Percentiles rank a stretch among this genome's conserved stretches.
Conservation (phyloP, 2,329 filamentous ascomycete genomes). For the Aureobasidium sp. region DNA sequence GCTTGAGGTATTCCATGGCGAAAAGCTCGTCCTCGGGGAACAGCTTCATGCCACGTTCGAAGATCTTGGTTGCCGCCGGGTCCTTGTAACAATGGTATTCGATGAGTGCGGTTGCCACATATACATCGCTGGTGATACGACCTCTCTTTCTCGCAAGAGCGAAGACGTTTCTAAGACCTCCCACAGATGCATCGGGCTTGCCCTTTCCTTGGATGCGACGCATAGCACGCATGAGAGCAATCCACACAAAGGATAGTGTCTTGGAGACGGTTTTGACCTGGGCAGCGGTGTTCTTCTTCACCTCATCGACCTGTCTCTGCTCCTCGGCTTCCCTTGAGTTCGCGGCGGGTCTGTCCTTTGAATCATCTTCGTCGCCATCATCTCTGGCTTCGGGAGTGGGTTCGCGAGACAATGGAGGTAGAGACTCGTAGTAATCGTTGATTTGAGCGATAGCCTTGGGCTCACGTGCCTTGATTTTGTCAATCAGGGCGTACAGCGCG, state of each 20-base stretch:
- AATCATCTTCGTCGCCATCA: constrained; percentile 47
- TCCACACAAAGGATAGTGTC: constrained; percentile 89
- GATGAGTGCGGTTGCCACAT: constrained; percentile 84
- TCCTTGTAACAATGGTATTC: constrained; percentile 97
- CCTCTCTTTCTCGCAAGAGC: constrained; percentile 79
- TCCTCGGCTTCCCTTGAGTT: constrained; percentile 43
- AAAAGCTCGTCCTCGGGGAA: constrained; percentile 93
- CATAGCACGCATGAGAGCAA: constrained; percentile 87
- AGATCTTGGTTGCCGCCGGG: constrained; percentile 83
- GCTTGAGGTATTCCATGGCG: constrained; percentile 91
- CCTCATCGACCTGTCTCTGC: constrained; percentile 46
- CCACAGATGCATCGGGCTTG: constrained; percentile 44
- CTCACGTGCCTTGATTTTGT: constrained; percentile 59
- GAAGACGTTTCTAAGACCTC: constrained; percentile 79
- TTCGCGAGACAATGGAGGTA: constrained; percentile 27
- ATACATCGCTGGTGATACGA: constrained; percentile 86
- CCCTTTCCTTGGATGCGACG: constrained; percentile 83
- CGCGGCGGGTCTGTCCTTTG: constrained; percentile 18
- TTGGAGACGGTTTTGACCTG: constrained; percentile 71
- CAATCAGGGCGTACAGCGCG: constrained; percentile 77
- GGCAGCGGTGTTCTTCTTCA: constrained; percentile 57
- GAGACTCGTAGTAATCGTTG: constrained; percentile 44
- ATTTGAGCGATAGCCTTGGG: constrained; percentile 49
- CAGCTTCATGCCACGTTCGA: constrained; percentile 84
- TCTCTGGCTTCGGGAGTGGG: constrained; percentile 36